These are phyloP conservation scores for Grosmannia clavigera DNA, from an alignment of 2,329 filamentous ascomycete genomes.

Conservation along the genomic window DNA sequence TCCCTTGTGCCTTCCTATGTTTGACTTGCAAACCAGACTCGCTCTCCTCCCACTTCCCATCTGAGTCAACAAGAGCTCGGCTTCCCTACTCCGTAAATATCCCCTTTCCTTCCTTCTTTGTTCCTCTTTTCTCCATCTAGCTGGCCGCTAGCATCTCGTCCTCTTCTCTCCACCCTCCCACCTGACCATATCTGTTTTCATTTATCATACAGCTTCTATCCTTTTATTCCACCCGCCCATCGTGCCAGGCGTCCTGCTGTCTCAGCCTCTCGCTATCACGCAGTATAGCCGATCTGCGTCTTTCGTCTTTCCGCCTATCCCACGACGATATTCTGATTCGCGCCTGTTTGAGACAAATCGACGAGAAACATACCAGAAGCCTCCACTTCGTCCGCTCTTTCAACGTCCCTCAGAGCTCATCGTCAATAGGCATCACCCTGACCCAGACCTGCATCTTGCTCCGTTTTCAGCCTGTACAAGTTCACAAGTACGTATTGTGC, in stretches of 20 bases:
- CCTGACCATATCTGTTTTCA: not conserved
- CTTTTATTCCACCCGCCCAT: not conserved
- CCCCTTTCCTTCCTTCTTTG: not conserved
- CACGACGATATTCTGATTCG: not conserved
- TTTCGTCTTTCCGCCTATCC: not conserved
- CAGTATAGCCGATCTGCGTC: not conserved
- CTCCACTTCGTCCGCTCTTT: not conserved
- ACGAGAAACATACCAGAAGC: not conserved
- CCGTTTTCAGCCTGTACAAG: not conserved
- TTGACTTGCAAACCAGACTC: not conserved
- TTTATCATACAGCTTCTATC: not conserved
- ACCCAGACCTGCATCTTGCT: not conserved
- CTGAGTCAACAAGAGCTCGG: not conserved
- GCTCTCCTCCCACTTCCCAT: not conserved
- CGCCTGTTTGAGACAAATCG: not conserved
- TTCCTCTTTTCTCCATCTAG: not conserved
- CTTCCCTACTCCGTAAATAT: not conserved
- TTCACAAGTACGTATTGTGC: not conserved
- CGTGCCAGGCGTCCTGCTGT: not conserved
- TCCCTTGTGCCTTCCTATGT: conserved; percentile 1
- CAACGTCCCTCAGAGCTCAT: not conserved
- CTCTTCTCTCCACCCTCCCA: not conserved
- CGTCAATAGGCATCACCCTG: too few relatives aligned
- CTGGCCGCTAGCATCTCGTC: not conserved
- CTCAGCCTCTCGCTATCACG: not conserved